Conservation (phyloP, 495 filamentous ascomycete species). For the Paragyromitra xinjiangensis region DNA sequence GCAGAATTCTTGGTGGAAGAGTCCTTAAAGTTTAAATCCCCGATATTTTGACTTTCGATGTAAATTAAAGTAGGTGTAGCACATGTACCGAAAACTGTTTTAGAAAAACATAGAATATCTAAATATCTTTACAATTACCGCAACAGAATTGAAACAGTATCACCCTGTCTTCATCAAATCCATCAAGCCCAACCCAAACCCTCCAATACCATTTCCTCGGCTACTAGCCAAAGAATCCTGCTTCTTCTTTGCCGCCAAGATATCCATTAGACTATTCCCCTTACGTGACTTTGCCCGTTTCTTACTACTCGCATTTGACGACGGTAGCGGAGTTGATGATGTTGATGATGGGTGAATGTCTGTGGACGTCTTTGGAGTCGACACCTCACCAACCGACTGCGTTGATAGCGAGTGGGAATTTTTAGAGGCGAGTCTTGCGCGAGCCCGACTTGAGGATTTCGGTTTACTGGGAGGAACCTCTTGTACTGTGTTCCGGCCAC, state of each 20-base stretch:
- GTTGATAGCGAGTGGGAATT: background rate
- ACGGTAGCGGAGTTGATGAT: background rate
- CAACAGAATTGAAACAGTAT: constrained; percentile 33
- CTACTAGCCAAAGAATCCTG: constrained; percentile 24
- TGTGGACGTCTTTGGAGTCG: background rate
- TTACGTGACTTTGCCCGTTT: constrained; percentile 47
- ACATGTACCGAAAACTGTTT: too few species aligned
- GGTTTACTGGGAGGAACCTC: constrained; percentile 3
- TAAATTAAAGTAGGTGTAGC: too few species aligned
- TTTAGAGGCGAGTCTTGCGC: constrained; percentile 14
- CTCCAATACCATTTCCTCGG: constrained; percentile 1
- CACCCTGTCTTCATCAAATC: constrained; percentile 55
- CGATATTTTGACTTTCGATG: background rate
- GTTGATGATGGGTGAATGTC: constrained; percentile 1
- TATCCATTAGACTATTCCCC: constrained; percentile 41
- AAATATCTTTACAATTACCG: background rate
- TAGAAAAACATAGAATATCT: too few species aligned
- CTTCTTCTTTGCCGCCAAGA: constrained; percentile 52
- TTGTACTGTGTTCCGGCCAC: constrained; percentile 26
- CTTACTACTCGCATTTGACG: constrained; percentile 37
- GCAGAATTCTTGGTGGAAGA: background rate
- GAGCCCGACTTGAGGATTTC: background rate
- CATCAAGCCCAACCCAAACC: constrained; percentile 27
- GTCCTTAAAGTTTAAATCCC: background rate
- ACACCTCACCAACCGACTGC: background rate